A percentile compares a stretch with the other conserved stretches of the same genome.
Conservation (phyloP, 495 filamentous ascomycete species). For the Aspergillus cavernicola region DNA sequence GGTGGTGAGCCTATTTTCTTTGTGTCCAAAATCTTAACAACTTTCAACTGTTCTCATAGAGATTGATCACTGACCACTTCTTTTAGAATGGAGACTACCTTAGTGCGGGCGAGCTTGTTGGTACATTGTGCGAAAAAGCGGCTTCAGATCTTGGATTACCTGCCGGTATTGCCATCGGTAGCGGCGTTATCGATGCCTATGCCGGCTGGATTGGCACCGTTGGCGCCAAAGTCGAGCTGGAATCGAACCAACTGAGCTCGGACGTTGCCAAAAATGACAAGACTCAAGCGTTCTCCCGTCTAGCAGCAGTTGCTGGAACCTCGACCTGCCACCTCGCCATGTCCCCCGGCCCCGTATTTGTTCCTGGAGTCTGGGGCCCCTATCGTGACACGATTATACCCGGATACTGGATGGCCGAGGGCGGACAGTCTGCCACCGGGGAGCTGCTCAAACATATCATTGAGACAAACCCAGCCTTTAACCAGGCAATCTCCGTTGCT, state of each 20-base stretch:
- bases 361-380: conserved; percentile 92
- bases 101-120: conserved; percentile 86
- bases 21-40: conserved; percentile 12
- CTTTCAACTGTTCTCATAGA: conserved; percentile 5
- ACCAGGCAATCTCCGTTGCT: conserved; percentile 69
- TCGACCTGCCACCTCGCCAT: conserved; percentile 97
- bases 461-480: conserved; percentile 86
- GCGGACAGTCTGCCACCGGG: conserved; percentile 92
- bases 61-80: conserved; percentile 17
- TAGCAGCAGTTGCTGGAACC: conserved; percentile 94
- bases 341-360: conserved; percentile 87
- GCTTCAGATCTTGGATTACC: conserved; percentile 80
- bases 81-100: conserved; percentile 81
- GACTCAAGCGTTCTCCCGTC: conserved; percentile 84
- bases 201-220: conserved; percentile 98
- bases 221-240: conserved; percentile 83
- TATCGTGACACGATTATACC: conserved; percentile 92
- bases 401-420: conserved; percentile 92
- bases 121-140: conserved; percentile 78
- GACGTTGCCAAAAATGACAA: conserved; percentile 68
- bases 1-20: conserved; percentile 68
- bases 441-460: conserved; percentile 91
- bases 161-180: conserved; percentile 85
- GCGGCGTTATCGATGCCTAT: conserved; percentile 96
- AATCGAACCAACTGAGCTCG: conserved; percentile 54